phyloP scores from a whole-genome alignment of 306 rosid genomes.

The Rubus parviflorus region DNA sequence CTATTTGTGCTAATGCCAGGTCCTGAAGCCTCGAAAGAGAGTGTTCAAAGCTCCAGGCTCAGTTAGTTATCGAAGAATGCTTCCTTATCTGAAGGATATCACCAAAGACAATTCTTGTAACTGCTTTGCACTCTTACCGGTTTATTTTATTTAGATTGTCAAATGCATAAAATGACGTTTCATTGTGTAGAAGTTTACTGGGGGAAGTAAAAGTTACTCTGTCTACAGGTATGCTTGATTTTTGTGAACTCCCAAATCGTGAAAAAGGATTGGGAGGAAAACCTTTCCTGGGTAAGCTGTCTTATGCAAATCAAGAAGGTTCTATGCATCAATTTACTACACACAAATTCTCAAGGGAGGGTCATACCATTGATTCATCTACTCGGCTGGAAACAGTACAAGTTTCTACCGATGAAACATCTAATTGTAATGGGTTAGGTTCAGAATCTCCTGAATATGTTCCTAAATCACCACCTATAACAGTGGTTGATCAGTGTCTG shows the following conservation, averaged over 20 bases:
- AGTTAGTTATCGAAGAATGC: slow-evolving; percentile 62
- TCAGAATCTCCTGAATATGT: slow-evolving; percentile 18
- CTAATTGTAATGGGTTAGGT: slow-evolving; percentile 19
- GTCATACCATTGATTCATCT: slow-evolving; percentile 26
- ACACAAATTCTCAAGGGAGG: slow-evolving; percentile 15
- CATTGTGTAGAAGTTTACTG: neutral
- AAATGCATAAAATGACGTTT: neutral
- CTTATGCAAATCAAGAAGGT: slow-evolving; percentile 12
- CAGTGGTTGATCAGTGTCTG: slow-evolving; percentile 5
- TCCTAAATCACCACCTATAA: slow-evolving; percentile 16
- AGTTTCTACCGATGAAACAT: slow-evolving; percentile 33
- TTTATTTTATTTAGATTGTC: neutral
- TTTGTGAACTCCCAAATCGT: slow-evolving; percentile 15
- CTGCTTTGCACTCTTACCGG: slow-evolving; percentile 4
- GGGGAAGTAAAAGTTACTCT: slow-evolving; percentile 21
- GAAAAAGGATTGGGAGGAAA: slow-evolving; percentile 23
- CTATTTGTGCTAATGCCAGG: slow-evolving; percentile 35
- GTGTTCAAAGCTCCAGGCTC: slow-evolving; percentile 77
- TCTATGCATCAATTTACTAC: neutral
- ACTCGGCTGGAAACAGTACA: slow-evolving; percentile 15
- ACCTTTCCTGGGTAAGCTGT: neutral
- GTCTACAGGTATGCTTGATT: slow-evolving; percentile 35
- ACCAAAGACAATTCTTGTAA: slow-evolving; percentile 39
- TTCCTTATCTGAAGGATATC: slow-evolving; percentile 54
- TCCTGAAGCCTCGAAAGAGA: slow-evolving; percentile 49